These are phyloP conservation scores for Quercus glauca DNA, from an alignment of 306 rosid genomes.

Conservation along the genomic window DNA sequence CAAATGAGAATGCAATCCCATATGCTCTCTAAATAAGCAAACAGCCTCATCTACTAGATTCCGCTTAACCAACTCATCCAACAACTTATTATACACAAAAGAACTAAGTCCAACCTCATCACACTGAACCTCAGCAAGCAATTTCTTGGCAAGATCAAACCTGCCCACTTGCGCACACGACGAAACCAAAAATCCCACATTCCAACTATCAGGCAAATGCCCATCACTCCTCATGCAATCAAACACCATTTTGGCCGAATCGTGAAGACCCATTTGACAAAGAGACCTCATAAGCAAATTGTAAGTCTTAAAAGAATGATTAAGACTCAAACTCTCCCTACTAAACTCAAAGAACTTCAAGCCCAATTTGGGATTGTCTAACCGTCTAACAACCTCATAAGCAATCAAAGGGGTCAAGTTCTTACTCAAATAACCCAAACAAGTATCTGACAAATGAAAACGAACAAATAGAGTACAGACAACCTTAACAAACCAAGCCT, in stretches of 20 bases:
- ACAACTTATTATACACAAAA: conserved; percentile 59
- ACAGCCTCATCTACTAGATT: conserved; percentile 58
- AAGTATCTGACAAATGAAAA: conserved; percentile 42
- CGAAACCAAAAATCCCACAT: conserved; percentile 55
- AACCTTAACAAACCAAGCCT: conserved; percentile 75
- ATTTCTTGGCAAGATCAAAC: conserved; percentile 48
- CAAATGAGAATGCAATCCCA: conserved; percentile 30
- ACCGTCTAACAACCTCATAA: conserved; percentile 63
- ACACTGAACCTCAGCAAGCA: conserved; percentile 47
- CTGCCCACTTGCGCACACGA: conserved; percentile 56
- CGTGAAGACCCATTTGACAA: conserved; percentile 59
- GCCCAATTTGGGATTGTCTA: conserved; percentile 53
- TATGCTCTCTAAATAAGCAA: conserved; percentile 56
- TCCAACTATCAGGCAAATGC: conserved; percentile 49
- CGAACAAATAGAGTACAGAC: conserved; percentile 64
- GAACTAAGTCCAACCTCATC: conserved; percentile 37
- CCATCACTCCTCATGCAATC: conserved; percentile 71
- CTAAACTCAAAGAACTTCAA: conserved; percentile 64
- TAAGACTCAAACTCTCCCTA: conserved; percentile 42
- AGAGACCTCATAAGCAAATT: conserved; percentile 65
- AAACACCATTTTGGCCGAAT: conserved; percentile 59
- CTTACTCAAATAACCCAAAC: conserved; percentile 41
- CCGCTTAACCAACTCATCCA: conserved; percentile 50
- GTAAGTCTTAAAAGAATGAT: conserved; percentile 54
- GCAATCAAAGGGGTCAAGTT: conserved; percentile 61